Base-by-base conservation (phyloP, 345 rosid genomes). In the Odontarrhena argentea region DNA sequence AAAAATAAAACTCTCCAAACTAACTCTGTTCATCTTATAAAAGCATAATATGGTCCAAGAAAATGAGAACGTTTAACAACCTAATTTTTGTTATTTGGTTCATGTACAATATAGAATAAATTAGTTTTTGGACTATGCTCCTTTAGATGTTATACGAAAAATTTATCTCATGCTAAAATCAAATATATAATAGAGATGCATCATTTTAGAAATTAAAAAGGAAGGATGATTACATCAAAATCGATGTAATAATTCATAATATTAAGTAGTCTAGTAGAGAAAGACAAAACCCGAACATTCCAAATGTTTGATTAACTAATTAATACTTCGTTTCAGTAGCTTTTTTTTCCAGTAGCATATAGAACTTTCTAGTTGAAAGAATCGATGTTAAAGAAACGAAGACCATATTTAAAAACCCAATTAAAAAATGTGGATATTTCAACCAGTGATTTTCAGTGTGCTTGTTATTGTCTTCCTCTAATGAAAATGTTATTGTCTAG, bases 181-280 rank as follows among this genome's bases (percentile, higher is more conserved):
- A 22, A 62, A 14, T 45, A 43, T 44, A n/a, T n/a, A n/a, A n/a
- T n/a, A 44, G 13, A 47, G n/a, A 46, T 65, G 51, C n/a, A 30
- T 65, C 60, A 52, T 41, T 9, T 28, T 65, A 12, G 13, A 42
- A 30, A 41, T 14, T 15, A 15, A 41, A 52, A 22, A 52, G 11
- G n/a, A n/a, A n/a, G 30, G 18, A 0, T 9, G 8, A 18, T 34
- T 66, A 24, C 62, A 24, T 67, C 56, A 46, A 36, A 48, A n/a
- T 58, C 18, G 13, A 49, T 57, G 34, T 25, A 37, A 47, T 55
- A 4, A 25, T 25, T 46, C 57, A 36, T 14, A 36, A 38, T 48
- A 28, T 28, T 2, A 0, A 0, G 22, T 18, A 18, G 22, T 18
- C 32, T 28, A 38, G 10, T 49, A 67, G 18, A 48, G 22, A 51